Evolutionary conservation across 345 rosid genomes (phyloP), one percentile per base, ranked within the genome.

Genomic region (Noccaea bulbosa): DNA sequence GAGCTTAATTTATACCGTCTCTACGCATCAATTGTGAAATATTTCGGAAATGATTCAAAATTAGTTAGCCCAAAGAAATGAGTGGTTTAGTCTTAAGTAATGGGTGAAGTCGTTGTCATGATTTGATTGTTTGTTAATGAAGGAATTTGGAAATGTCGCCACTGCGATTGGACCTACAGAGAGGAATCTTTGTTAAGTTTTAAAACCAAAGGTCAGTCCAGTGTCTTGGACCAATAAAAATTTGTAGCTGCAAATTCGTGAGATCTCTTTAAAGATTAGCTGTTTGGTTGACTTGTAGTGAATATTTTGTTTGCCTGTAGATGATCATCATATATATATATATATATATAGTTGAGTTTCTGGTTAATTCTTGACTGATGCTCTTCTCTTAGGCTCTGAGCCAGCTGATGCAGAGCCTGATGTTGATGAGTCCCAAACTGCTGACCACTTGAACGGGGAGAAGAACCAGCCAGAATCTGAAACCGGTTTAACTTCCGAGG

Each of bases 101-200:
- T 27, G 30, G 50, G 58, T 54, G 65, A 55, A 73, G 71, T 65
- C 5, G 5, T 57, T n/a, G 78, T 74, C 68, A 67, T 74, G 57
- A 34, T 74, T 40, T 47, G 41, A 27, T 46, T 76, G 55, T 77
- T 71, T 66, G 64, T 77, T 17, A 14, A 37, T 71, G 69, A 65
- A 77, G 80, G 77, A 77, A 24, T 77, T 57, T 77, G 80, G 80
- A 77, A 65, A 65, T 77, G 80, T 77, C 73, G 63, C n/a, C 77
- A 77, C 39, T 77, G 80, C 69, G 69, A 71, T 71, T 77, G 77
- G 80, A 66, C 77, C 50, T 71, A 65, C 73, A 71, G 16, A 64
- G 76, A 77, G 1, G 77, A 15, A 59, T 66, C 80, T 71, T 52
- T 77, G 69, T 71, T 71, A 35, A 65, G 76, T 70, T 76, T 71